These are phyloP conservation scores for Porphyridium purpureum DNA, from an alignment of 23 red algal species.

Conservation along the genomic window DNA sequence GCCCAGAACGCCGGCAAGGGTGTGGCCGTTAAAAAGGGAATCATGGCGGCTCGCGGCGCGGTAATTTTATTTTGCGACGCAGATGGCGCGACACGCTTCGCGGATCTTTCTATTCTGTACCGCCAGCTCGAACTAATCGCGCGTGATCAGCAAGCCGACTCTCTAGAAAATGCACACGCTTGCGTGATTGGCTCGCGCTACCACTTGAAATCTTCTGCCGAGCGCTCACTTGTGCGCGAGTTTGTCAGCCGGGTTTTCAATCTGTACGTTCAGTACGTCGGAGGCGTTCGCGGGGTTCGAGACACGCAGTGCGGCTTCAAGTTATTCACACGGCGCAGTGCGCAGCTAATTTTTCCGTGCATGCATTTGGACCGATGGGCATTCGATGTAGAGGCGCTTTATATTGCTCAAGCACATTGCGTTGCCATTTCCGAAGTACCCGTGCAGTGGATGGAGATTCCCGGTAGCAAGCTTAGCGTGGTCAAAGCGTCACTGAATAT, in stretches of 20 bases:
- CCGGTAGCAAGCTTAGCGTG: conserved; percentile 70
- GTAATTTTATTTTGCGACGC: conserved; percentile 23
- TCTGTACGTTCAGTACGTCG: conserved; percentile 33
- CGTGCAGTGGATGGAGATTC: conserved; percentile 86
- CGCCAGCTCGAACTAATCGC: no score
- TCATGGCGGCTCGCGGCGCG: conserved; percentile 27
- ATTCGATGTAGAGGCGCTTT: conserved; percentile 96
- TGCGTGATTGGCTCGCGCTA: not conserved
- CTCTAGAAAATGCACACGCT: not conserved
- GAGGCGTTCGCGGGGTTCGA: conserved; percentile 45
- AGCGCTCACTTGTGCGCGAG: conserved; percentile 5
- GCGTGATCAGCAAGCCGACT: no score
- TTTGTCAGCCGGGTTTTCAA: conserved; percentile 67
- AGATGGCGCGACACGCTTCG: conserved; percentile 81
- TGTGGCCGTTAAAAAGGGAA: conserved; percentile 53
- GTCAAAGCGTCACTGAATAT: conserved; percentile 62
- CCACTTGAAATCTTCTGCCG: not conserved
- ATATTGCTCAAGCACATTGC: conserved; percentile 38
- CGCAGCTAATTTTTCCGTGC: conserved; percentile 30
- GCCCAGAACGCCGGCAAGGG: conserved; percentile 66
- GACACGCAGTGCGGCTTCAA: conserved; percentile 99
- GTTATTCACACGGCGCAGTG: conserved; percentile 53
- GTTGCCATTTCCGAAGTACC: conserved; percentile 54
- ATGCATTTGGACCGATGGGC: conserved; percentile 75
- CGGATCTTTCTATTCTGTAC: conserved; percentile 14